These are phyloP conservation scores for Trebouxia sp. DNA, from an alignment of 139 green algal genomes.

Conservation along the genomic window DNA sequence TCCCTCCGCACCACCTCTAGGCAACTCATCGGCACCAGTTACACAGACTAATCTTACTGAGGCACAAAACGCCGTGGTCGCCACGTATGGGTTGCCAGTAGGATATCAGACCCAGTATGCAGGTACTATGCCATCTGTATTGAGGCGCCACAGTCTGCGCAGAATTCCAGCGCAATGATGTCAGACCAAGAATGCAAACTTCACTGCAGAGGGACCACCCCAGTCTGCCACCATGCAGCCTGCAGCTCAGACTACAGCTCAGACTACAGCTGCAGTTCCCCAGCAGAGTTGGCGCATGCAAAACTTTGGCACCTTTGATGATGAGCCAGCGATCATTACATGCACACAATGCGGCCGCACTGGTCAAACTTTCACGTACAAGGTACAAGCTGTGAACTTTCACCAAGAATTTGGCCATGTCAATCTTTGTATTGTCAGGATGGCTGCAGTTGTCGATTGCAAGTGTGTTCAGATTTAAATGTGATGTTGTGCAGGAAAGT, in stretches of 20 bases:
- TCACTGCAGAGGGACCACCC: constrained; percentile 10
- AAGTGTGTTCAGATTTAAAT: too few species aligned
- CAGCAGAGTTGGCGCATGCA: constrained; percentile 12
- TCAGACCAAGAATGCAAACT: too few species aligned
- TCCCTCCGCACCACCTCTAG: constrained; percentile 6
- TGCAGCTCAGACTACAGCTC: not conserved
- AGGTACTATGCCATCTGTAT: too few species aligned
- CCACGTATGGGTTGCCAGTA: not conserved
- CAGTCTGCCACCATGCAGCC: not conserved
- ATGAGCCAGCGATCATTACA: constrained; percentile 1
- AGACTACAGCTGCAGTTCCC: not conserved
- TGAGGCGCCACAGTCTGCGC: too few species aligned
- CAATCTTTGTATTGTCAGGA: too few species aligned
- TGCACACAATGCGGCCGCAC: not conserved
- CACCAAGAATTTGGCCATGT: too few species aligned
- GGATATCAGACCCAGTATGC: constrained; percentile 6
- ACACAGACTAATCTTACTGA: too few species aligned
- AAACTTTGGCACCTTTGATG: constrained; percentile 1
- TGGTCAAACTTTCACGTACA: constrained; percentile 3
- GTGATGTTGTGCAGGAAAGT: constrained; percentile 27
- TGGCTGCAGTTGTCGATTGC: too few species aligned
- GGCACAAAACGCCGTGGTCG: too few species aligned
- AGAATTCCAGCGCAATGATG: too few species aligned
- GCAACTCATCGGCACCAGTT: too few species aligned
- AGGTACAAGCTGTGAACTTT: too few species aligned